Percentiles rank a stretch among this genome's conserved stretches.
Evolutionary conservation across 2,329 filamentous ascomycete genomes (phyloP).

Genomic region (Parasarocladium wereldwijsianum): DNA sequence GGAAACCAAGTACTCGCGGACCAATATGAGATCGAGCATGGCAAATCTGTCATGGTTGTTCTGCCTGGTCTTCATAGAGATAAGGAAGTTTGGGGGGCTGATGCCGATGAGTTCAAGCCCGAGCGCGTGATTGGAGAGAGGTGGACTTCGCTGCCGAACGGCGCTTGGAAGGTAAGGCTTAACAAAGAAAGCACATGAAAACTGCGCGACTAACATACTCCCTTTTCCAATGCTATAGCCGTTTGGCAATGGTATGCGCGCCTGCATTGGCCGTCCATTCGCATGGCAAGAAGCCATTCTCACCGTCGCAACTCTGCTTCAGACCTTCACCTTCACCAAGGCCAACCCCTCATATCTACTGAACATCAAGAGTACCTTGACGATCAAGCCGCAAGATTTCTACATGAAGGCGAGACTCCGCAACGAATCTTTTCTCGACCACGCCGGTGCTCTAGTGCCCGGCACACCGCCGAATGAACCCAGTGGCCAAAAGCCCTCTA

Average conservation of each 20-base stretch:
- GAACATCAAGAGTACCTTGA: slow-evolving; percentile 39
- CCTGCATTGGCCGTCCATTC: slow-evolving; percentile 7
- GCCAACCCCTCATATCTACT: slow-evolving; percentile 46
- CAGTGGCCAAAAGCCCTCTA: neutral
- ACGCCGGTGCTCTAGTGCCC: neutral
- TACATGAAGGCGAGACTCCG: neutral
- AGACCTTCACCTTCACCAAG: slow-evolving; percentile 46
- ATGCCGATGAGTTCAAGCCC: slow-evolving; percentile 41
- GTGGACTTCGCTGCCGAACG: slow-evolving; percentile 22
- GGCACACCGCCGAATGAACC: neutral
- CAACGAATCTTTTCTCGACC: neutral
- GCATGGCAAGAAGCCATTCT: slow-evolving; percentile 8
- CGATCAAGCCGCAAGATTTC: slow-evolving; percentile 50
- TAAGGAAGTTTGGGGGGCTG: slow-evolving; percentile 5
- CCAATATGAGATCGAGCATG: slow-evolving; percentile 2
- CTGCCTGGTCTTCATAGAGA: slow-evolving; percentile 3
- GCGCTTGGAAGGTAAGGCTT: slow-evolving; percentile 23
- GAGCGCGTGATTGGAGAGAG: slow-evolving; percentile 47
- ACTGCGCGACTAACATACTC: no score
- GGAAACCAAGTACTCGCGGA: slow-evolving; percentile 15
- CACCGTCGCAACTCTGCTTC: slow-evolving; percentile 37
- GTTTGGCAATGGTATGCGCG: slow-evolving; percentile 7
- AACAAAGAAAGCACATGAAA: no score
- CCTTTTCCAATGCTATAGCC: slow-evolving; percentile 7
- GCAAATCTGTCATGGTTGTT: neutral